Evolutionary conservation across 1,284 basidiomycete genomes (phyloP).

Genomic region (Microbotryum silenes-acaulis): DNA sequence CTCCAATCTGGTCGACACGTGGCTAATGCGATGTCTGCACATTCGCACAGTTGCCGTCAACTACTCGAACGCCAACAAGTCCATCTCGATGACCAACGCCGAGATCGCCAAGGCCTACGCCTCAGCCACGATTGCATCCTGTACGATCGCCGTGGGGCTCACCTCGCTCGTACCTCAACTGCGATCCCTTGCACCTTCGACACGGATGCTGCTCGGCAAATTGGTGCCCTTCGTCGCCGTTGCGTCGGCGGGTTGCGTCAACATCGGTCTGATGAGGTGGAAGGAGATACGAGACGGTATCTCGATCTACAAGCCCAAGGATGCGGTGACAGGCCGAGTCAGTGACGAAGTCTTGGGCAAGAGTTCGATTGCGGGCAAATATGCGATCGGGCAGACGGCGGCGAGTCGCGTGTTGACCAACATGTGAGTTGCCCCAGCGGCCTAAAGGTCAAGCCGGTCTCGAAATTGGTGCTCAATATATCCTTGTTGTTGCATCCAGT

Average conservation of each 20-base stretch:
- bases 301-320: conserved; percentile 41
- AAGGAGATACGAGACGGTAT: conserved; percentile 50
- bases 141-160: conserved; percentile 48
- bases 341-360: conserved; percentile 43
- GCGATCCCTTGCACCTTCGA: conserved; percentile 32
- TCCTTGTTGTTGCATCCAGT: conserved; percentile 28
- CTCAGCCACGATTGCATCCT: conserved; percentile 47
- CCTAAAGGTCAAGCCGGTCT: conserved; percentile 2
- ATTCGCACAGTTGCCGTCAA: conserved; percentile 32
- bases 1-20: not conserved
- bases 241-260: conserved; percentile 47
- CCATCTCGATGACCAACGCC: conserved; percentile 29
- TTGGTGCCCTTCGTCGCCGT: conserved; percentile 50
- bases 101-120: conserved; percentile 44
- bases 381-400: conserved; percentile 49
- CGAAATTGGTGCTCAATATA: not conserved
- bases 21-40: too few species aligned
- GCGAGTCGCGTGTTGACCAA: conserved; percentile 48
- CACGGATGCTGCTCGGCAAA: conserved; percentile 42
- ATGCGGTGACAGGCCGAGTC: conserved; percentile 27
- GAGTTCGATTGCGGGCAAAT: conserved; percentile 44
- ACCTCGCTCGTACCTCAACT: conserved; percentile 45
- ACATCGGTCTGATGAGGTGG: conserved; percentile 50
- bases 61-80: conserved; percentile 36
- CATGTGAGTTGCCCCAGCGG: conserved; percentile 38